Base-by-base conservation (phyloP, 2,329 filamentous ascomycete species). In the Botrytis fabae region DNA sequence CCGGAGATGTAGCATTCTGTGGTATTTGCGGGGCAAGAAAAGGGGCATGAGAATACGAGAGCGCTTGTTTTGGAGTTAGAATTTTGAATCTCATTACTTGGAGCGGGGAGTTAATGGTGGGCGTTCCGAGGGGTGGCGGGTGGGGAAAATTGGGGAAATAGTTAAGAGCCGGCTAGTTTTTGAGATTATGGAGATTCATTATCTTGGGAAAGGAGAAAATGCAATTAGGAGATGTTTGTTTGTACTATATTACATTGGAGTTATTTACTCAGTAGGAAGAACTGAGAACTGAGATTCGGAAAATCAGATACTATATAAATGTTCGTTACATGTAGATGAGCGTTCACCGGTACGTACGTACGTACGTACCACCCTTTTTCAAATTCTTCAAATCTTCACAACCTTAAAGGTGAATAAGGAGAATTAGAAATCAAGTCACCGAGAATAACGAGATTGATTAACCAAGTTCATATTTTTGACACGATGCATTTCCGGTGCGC, bases 1-100 rank as follows among this genome's bases (percentile, higher is more conserved):
- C 91, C 18, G 88, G 86, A 1, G 92, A 95, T 80, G 89, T 86
- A 75, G 91, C 90, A 10, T 80, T 90, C 0, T 95, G 93, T 80
- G 92, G 92, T 5, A 81, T 93, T 8, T 95, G 92, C 79, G 90
- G 90, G 69, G 65, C 28, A 46, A 77, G 90, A 70, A 64, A 35
- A 42, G 76, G 51, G 25, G 38, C 7, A 71, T 28, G n/a, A 20
- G 22, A 12, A 12, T 69, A 14, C 28, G 22, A 40, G 1, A n/a
- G 4, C 6, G 18, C 18, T 32, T 59, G 59, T 40, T 57, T 57
- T 2, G 22, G 59, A 14, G 6, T 8, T 16, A 10, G 5, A 4
- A 14, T 25, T 6, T 40, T 16, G 1, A 12, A 9, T n/a, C 4
- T 7, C 22, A 9, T 61, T 61, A 14, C 7, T 25, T 12, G 1